phyloP scores from a whole-genome alignment of 2,329 filamentous ascomycete genomes.

The Colletotrichum paranaense region DNA sequence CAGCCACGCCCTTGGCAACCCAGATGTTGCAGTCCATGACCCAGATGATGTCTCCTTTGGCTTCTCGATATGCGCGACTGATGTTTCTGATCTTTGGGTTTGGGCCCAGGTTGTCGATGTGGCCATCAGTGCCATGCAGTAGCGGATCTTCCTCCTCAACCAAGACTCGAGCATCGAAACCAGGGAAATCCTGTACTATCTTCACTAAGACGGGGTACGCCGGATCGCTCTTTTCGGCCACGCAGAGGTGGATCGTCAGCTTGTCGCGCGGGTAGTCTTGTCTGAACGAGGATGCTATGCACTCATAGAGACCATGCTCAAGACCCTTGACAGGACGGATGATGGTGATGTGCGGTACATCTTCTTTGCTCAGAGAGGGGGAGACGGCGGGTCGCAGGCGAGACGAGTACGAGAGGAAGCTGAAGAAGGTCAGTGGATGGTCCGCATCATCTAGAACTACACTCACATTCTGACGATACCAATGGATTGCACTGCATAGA shows the following conservation, averaged over 20 bases:
- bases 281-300: conserved; percentile 85
- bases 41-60: conserved; percentile 90
- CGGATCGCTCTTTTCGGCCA: conserved; percentile 79
- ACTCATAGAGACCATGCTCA: conserved; percentile 91
- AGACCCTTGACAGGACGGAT: conserved; percentile 94
- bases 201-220: conserved; percentile 79
- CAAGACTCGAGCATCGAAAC: conserved; percentile 77
- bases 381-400: conserved; percentile 62
- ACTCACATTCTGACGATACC: conserved; percentile 68
- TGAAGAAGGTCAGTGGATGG: conserved; percentile 33
- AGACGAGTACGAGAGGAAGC: conserved; percentile 65
- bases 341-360: conserved; percentile 85
- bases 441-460: neutral
- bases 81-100: conserved; percentile 99
- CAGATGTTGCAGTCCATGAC: conserved; percentile 97
- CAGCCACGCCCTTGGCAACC: conserved; percentile 82
- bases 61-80: conserved; percentile 91
- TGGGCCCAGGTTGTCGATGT: conserved; percentile 76
- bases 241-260: conserved; percentile 84
- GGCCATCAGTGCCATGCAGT: conserved; percentile 65
- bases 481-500: conserved; percentile 66
- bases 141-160: conserved; percentile 85
- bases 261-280: conserved; percentile 84
- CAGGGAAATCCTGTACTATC: conserved; percentile 78
- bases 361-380: conserved; percentile 58